Evolutionary conservation across 2,329 filamentous ascomycete species (phyloP), one percentile per base, ranked within the genome.

Genomic region (Penicillium sp.): DNA sequence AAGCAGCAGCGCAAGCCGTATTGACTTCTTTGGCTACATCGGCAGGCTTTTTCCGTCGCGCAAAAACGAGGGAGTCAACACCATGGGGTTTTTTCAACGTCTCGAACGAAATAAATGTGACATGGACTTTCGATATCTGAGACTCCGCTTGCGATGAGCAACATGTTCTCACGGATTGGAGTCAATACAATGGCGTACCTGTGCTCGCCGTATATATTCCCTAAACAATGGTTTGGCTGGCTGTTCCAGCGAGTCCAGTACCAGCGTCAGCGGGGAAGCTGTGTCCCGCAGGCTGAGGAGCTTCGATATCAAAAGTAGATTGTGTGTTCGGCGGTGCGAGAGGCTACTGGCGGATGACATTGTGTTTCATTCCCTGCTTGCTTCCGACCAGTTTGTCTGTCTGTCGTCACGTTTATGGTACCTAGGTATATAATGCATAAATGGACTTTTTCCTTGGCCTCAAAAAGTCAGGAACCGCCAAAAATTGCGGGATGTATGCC

Each of bases 171-270:
- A 14, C 2, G 11, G 38, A 42, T 33, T 12, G 14, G 8, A 47
- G 12, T 24, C 4, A 40, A 9, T 26, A 48, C 20, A 8, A 11
- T 11, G n/a, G 14, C 74, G 58, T 64, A 89, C 90, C 77, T 87
- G 89, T 55, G 89, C 90, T 64, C 92, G 82, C 47, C 80, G 78
- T 54, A 89, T 83, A 71, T 93, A 90, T 71, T 96, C 91, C 18
- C 78, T 75, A 1, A 93, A 62, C 3, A 96, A 74, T 0, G 86
- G 86, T 28, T 79, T 80, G 6, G 86, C 89, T 24, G 86, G 85
- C 74, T 96, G 91, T 74, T 96, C 91, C 28, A 97, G 79, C 33
- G 82, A 90, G 72, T 97, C 93, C 56, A 96, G 79, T 3, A 97
- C 74, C 24, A 97, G 78, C 0, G 92, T 97, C 66, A 97, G 85